Conservation (phyloP, 768 basidiomycete species). For the Pleurotus tuber-regium region DNA sequence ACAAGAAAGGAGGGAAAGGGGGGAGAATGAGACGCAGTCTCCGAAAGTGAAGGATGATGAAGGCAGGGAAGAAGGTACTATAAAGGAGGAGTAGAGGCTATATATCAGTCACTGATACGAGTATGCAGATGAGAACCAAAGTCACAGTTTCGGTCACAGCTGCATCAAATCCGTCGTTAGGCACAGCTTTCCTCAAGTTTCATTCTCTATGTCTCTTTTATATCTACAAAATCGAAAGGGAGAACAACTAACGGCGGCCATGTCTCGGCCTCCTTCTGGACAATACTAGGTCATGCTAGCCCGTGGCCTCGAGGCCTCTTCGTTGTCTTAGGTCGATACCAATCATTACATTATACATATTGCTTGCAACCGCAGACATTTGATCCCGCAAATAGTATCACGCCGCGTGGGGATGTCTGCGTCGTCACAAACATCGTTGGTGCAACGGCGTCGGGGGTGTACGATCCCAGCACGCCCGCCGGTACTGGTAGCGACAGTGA, state of each 20-base stretch:
- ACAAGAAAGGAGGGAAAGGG: slow-evolving; percentile 20
- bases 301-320: slow-evolving; percentile 1
- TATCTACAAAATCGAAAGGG: neutral
- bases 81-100: slow-evolving; percentile 3
- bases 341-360: neutral
- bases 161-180: slow-evolving; percentile 10
- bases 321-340: neutral
- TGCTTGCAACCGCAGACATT: no score
- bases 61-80: slow-evolving; percentile 10
- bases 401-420: no score
- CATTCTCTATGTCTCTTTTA: neutral
- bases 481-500: no score
- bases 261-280: slow-evolving; percentile 4
- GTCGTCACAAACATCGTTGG: no score
- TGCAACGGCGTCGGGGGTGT: no score
- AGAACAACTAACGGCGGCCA: neutral
- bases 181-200: neutral
- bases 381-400: no score
- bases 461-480: no score
- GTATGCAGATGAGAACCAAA: slow-evolving; percentile 3
- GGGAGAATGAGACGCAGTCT: slow-evolving; percentile 43
- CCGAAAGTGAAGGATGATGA: slow-evolving; percentile 28
- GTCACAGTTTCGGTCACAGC: slow-evolving; percentile 8
- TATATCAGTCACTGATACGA: neutral
- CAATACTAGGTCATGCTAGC: slow-evolving; percentile 4